Conservation (phyloP, 164 flowering plant species). For the Euptelea pleiosperma region DNA sequence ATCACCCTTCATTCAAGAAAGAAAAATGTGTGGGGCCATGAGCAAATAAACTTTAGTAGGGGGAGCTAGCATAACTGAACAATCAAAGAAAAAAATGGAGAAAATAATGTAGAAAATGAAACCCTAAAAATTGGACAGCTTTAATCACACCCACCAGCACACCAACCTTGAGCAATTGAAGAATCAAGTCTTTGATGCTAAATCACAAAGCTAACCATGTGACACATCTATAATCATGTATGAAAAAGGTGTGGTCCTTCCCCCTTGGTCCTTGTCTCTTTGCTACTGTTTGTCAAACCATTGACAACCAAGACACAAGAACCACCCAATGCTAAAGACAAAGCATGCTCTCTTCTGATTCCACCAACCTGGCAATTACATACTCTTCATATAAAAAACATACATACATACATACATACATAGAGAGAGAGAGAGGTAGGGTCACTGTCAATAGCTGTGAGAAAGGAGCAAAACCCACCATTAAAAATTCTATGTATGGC, state of each 20-base stretch:
- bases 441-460: constrained; percentile 38
- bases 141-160: constrained; percentile 20
- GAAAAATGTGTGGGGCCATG: background rate
- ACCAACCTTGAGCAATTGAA: constrained; percentile 20
- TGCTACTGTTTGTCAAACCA: constrained; percentile 31
- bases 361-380: constrained; percentile 34
- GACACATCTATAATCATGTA: constrained; percentile 18
- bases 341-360: constrained; percentile 26
- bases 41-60: too few relatives aligned
- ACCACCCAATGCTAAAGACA: constrained; percentile 37
- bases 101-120: background rate
- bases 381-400: constrained; percentile 14
- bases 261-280: constrained; percentile 22
- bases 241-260: constrained; percentile 32
- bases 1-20: background rate
- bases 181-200: constrained; percentile 25
- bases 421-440: background rate
- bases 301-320: constrained; percentile 25
- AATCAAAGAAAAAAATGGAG: background rate
- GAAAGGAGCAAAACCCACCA: constrained; percentile 29
- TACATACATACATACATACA: background rate
- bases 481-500: constrained; percentile 21
- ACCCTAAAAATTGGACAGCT: constrained; percentile 12
- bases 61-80: background rate
- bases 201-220: constrained; percentile 38